These are phyloP conservation scores for Trichoderma koningiopsis DNA, from an alignment of 2,329 filamentous ascomycete species.

Conservation along the genomic window DNA sequence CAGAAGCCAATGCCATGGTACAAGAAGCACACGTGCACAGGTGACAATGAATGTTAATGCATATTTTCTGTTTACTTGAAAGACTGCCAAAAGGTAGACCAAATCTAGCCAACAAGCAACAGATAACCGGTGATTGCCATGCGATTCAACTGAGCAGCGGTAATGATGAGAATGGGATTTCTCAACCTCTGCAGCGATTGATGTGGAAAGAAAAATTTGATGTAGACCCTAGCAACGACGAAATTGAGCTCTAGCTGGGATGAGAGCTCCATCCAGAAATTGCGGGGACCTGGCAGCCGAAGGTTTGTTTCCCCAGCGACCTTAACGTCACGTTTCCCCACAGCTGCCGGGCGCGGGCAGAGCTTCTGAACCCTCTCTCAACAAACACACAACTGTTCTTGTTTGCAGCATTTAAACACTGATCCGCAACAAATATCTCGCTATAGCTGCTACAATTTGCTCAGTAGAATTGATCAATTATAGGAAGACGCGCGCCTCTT, in stretches of 20 bases:
- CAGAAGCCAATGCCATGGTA: constrained; percentile 9
- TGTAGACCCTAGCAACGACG: constrained; percentile 10
- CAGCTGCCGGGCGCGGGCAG: constrained; percentile 10
- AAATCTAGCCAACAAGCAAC: constrained; percentile 4
- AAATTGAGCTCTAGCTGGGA: constrained; percentile 24
- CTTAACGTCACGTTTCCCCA: constrained; percentile 33
- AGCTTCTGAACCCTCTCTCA: constrained; percentile 17
- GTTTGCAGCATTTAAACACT: neutral
- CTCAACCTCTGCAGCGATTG: neutral
- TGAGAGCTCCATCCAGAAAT: constrained; percentile 15
- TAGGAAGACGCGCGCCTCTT: neutral
- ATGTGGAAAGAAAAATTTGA: constrained; percentile 26
- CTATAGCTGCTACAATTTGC: neutral
- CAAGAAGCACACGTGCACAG: constrained; percentile 17
- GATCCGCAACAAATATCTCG: neutral
- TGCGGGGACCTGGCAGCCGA: constrained; percentile 17
- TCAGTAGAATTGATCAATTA: neutral
- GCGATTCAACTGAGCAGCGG: neutral
- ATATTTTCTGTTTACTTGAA: neutral
- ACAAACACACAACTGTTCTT: constrained; percentile 11
- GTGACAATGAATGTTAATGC: constrained; percentile 17
- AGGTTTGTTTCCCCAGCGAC: constrained; percentile 39
- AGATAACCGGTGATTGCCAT: neutral
- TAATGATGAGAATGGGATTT: neutral
- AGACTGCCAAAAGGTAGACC: constrained; percentile 2